Base-by-base conservation (phyloP, 495 filamentous ascomycete species). In the Lichina pygmaea region DNA sequence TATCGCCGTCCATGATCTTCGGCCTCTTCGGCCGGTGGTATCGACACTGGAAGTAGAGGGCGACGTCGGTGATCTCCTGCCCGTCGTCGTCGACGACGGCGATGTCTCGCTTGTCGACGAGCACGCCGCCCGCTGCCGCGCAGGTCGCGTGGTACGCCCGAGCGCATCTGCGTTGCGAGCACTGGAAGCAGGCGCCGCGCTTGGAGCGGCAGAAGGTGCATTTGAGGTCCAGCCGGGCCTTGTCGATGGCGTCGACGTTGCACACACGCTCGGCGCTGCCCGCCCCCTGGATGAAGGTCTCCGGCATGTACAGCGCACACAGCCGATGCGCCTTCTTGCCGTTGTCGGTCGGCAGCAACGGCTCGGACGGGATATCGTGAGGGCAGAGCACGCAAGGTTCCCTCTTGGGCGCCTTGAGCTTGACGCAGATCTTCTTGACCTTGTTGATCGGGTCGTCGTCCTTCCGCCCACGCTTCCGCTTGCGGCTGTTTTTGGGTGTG, bases 81-180 rank as follows among this genome's bases (percentile, higher is more conserved):
- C 83, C 83, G 57, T 94, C 86, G 49, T 93, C 83, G 32, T 76
- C 81, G 57, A 85, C 82, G n/a, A 86, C 79, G 0, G 81, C 77
- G 42, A 86, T 72, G 30, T 78, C 70, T 11, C 78, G 81, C 54
- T 79, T 71, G 54, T 99, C 86, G 39, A 93, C 77, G 51, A 86
- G 72, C 8, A 95, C 86, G 37, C 91, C 89, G 39, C 86, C 89
- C 12, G 85, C 71, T 17, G 80, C 75, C 3, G 89, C 86, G 54
- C 89, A 99, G 11, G 84, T 95, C 2, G 86, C 83, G 58, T 99
- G 89, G 57, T 92, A 99, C 3, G 91, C 76, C 48, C 86, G 67
- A 24, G 79, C 79, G 57, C 89, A 99, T 58, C 93, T 95, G 65
- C 84, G 89, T 47, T 77, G 75, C 7, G 83, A 89, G 62, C 89